Conservation (phyloP, 768 basidiomycete species). For the Leucocoprinus sp. region DNA sequence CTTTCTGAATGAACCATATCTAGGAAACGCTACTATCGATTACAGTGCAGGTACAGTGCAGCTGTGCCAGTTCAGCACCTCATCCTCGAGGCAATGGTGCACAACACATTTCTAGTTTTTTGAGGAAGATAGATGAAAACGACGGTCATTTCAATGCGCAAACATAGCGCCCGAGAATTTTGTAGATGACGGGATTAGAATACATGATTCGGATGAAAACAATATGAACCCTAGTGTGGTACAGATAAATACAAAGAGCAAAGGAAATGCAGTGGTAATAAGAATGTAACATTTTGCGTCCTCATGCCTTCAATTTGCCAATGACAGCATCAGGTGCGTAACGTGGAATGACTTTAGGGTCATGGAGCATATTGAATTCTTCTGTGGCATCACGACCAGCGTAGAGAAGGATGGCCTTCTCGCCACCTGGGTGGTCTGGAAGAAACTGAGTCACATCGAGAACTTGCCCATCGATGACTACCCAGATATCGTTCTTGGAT, state of each 20-base stretch:
- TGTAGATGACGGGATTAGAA: constrained; percentile 8
- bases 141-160: no score
- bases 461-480: constrained; percentile 84
- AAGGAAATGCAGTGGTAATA: constrained; percentile 9
- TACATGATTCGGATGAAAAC: constrained; percentile 11
- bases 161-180: no score
- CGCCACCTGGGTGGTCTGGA: constrained; percentile 87
- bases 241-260: constrained; percentile 13
- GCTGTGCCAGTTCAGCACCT: constrained; percentile 2
- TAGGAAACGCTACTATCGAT: constrained; percentile 1
- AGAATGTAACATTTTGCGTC: constrained; percentile 17
- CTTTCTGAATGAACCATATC: constrained; percentile 19
- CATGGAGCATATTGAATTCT: constrained; percentile 92
- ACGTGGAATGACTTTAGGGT: constrained; percentile 82
- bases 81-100: constrained; percentile 3
- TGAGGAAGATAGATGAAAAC: neutral
- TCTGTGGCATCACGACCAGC: constrained; percentile 91
- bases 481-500: constrained; percentile 92
- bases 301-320: constrained; percentile 64
- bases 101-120: neutral
- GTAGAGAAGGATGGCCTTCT: constrained; percentile 83
- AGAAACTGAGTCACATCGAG: constrained; percentile 85
- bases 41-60: neutral
- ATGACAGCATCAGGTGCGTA: constrained; percentile 83
- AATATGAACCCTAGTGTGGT: constrained; percentile 9